Percentiles rank a stretch among this genome's conserved stretches.
Evolutionary conservation across 73 alveolate genomes (phyloP).

Genomic region (Tetrahymena borealis): DNA sequence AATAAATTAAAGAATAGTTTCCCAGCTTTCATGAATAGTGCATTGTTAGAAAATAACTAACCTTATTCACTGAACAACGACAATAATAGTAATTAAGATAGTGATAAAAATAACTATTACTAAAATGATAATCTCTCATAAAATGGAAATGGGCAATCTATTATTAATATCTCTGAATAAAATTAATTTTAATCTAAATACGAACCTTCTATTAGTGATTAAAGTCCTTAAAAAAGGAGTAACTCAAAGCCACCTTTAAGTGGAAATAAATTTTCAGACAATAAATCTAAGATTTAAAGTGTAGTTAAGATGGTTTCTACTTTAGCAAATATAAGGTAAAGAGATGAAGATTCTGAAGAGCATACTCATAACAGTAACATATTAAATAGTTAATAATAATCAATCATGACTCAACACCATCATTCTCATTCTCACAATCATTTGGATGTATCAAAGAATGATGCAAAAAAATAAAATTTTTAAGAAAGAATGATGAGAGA

Average conservation of each 20-base stretch:
- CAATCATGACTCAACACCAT: no score
- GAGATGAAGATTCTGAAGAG: neutral
- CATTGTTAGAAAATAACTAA: no score
- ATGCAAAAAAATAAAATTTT: neutral
- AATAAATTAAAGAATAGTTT: no score
- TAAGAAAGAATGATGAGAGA: neutral
- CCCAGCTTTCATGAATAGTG: no score
- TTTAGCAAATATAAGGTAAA: neutral
- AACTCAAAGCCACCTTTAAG: neutral
- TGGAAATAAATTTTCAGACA: neutral
- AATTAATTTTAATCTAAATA: neutral
- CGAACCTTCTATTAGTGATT: neutral
- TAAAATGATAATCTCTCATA: neutral
- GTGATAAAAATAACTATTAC: neutral
- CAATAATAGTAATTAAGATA: no score
- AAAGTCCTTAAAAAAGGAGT: neutral
- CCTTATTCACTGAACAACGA: no score
- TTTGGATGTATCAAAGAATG: neutral
- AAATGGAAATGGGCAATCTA: no score
- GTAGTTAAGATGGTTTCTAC: neutral
- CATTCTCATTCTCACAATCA: neutral
- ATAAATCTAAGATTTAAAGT: neutral
- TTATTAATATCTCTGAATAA: no score
- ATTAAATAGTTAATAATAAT: neutral
- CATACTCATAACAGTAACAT: neutral